Conservation (phyloP, 148 eudicot species). For the Pouteria glomerata region DNA sequence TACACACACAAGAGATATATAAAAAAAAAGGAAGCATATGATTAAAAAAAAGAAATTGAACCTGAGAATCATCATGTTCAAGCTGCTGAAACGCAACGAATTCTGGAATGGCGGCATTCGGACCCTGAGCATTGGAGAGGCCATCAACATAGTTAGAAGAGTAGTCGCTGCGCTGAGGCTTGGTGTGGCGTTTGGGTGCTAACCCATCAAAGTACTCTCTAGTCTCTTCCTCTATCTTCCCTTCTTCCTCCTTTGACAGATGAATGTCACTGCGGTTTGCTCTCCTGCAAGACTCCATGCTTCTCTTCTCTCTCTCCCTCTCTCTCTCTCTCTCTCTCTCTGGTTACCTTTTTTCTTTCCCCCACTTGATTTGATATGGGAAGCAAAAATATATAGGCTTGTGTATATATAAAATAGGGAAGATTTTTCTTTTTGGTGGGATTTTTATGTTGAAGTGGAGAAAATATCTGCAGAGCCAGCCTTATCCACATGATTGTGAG, state of each 20-base stretch:
- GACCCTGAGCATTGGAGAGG: neutral
- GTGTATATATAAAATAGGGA: too few relatives aligned
- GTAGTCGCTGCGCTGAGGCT: conserved; percentile 85
- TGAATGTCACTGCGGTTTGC: conserved; percentile 77
- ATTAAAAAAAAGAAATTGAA: neutral
- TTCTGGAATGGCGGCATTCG: conserved; percentile 59
- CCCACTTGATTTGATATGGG: neutral
- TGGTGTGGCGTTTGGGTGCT: conserved; percentile 76
- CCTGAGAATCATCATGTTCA: conserved; percentile 43
- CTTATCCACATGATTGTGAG: too few relatives aligned
- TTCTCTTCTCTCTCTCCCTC: conserved; percentile 2
- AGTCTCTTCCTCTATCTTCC: conserved; percentile 48
- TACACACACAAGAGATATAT: too few relatives aligned
- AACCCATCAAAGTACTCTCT: conserved; percentile 56
- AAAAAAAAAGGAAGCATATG: neutral
- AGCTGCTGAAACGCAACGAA: conserved; percentile 52
- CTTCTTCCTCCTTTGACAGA: conserved; percentile 59
- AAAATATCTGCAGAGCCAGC: too few relatives aligned
- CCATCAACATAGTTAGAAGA: conserved; percentile 44
- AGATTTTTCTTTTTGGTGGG: too few relatives aligned
- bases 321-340: conserved; percentile 13
- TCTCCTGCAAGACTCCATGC: conserved; percentile 45
- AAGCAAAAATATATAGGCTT: too few relatives aligned
- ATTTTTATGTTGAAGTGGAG: too few relatives aligned
- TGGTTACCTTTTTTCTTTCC: neutral